Percentiles rank a stretch among this genome's conserved stretches.
These are phyloP conservation scores for Aspergillus bertholletiae DNA, from an alignment of 495 filamentous ascomycete species.

Conservation along the genomic window DNA sequence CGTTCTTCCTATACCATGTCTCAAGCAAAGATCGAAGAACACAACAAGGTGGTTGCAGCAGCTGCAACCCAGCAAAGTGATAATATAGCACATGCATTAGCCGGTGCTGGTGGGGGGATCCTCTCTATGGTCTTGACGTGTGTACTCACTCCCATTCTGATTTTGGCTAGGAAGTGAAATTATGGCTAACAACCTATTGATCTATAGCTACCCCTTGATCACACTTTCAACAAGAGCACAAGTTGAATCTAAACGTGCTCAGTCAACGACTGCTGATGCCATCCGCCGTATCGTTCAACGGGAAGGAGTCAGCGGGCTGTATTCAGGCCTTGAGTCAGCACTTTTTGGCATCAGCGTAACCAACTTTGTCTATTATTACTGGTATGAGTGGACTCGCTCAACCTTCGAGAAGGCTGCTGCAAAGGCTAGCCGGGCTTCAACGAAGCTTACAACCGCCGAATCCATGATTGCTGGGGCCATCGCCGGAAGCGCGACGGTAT, in stretches of 20 bases:
- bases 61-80: constrained; percentile 70
- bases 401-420: constrained; percentile 80
- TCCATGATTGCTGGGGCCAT: constrained; percentile 94
- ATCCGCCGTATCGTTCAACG: constrained; percentile 83
- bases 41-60: constrained; percentile 33
- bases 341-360: constrained; percentile 97
- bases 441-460: constrained; percentile 84
- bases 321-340: constrained; percentile 82
- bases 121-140: constrained; percentile 95
- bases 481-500: constrained; percentile 87
- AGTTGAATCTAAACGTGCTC: constrained; percentile 90
- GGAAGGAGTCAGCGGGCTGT: constrained; percentile 84
- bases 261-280: constrained; percentile 75
- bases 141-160: constrained; percentile 13
- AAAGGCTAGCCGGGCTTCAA: constrained; percentile 69
- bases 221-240: constrained; percentile 97
- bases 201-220: constrained; percentile 81
- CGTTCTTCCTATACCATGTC: constrained; percentile 34
- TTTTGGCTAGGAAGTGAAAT: neutral
- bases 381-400: constrained; percentile 95
- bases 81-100: constrained; percentile 86
- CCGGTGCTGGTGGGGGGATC: constrained; percentile 86
- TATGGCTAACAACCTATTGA: constrained; percentile 15
- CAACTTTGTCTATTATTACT: constrained; percentile 99
- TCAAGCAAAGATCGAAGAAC: constrained; percentile 29